Evolutionary conservation across 2,329 filamentous ascomycete species (phyloP), one percentile per base, ranked within the genome.

Genomic region (Talaromyces verruculosus): DNA sequence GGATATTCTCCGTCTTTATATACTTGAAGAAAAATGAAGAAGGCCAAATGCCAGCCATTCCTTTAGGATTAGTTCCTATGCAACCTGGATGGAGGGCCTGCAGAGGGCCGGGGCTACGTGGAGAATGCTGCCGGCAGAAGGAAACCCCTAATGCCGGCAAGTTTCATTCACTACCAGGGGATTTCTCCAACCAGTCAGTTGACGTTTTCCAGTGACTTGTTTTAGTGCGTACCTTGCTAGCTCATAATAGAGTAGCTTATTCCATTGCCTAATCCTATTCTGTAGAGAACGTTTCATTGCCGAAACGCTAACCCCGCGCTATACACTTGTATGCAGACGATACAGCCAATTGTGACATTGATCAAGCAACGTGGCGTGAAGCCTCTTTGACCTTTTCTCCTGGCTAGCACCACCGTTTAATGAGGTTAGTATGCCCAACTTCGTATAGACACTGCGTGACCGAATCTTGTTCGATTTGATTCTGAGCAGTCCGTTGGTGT

Each of bases 301-400:
- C 59, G 41, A 61, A 61, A 61, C 59, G 59, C 59, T 49, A 61
- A 45, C 13, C 59, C 39, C 41, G 30, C 41, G n/a, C 59, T 61
- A 47, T 37, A 41, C 41, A 61, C 0, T 39, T 57, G 45, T 13
- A 51, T 17, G 25, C 47, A 19, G 30, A 57, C 1, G 8, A 57
- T 37, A 17, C 51, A 57, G 30, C 30, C 30, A 22, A 37, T 22
- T 22, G 10, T 37, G n/a, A 37, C 30, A 37, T 57, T 33, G 25
- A 33, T 15, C 49, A 57, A 57, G 51, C 51, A 55, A 55, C n/a
- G 51, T 55, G 51, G 51, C 28, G 51, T 55, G 30, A 55, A 55
- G 51, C 51, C 51, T 37, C n/a, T 13, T 57, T 53, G 25, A 10
- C 28, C 28, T 51, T 51, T 28, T 17, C 47, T 51, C 47, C 49